Conservation (phyloP, 2,329 filamentous ascomycete genomes). For the Exophiala sideris region DNA sequence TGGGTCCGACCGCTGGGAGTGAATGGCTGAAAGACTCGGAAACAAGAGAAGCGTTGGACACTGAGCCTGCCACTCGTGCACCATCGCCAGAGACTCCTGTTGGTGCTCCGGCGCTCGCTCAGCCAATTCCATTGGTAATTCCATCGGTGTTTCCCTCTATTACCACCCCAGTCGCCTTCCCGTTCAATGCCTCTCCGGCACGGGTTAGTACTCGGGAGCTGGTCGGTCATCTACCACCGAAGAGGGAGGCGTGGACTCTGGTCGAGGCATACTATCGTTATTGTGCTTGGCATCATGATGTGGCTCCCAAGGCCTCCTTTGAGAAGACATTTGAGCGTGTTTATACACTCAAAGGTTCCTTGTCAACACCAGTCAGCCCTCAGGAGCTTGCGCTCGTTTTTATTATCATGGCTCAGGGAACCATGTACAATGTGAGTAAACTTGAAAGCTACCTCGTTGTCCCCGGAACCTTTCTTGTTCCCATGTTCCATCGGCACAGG, state of each 20-base stretch:
- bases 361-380: neutral
- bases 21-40: constrained; percentile 17
- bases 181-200: constrained; percentile 8
- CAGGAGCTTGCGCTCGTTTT: constrained; percentile 15
- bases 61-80: neutral
- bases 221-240: constrained; percentile 2
- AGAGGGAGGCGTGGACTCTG: constrained; percentile 11
- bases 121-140: neutral
- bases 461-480: too few relatives aligned
- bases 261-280: constrained; percentile 14
- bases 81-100: constrained; percentile 2
- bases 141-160: neutral
- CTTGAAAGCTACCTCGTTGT: too few relatives aligned
- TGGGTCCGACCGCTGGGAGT: constrained; percentile 13
- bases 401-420: constrained; percentile 12
- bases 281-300: constrained; percentile 16
- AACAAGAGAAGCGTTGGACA: constrained; percentile 5
- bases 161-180: constrained; percentile 5
- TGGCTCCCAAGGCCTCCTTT: constrained; percentile 7
- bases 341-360: neutral
- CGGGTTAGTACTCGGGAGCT: constrained; percentile 7
- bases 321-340: constrained; percentile 13
- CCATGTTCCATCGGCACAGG: too few relatives aligned
- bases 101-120: neutral
- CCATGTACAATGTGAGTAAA: constrained; percentile 5